Base-by-base conservation (phyloP, 495 filamentous ascomycete species). In the Entonaema liquescens region DNA sequence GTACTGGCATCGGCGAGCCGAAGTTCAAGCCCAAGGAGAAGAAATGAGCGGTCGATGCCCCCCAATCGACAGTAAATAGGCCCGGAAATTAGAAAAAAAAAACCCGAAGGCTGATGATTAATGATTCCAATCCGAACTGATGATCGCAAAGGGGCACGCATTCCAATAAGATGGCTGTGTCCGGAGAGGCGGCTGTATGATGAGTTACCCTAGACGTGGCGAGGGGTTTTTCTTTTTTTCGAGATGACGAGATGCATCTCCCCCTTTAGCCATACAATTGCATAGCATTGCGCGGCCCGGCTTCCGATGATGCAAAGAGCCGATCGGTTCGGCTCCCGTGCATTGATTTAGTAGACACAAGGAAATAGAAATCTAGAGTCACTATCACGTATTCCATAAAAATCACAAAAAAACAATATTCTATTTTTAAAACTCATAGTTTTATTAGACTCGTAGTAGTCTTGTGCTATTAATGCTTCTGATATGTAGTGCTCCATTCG, bases 1-100 rank as follows among this genome's bases (percentile, higher is more conserved):
- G 93, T 47, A 72, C 79, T 67, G 90, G 92, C 78, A 93, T 95
- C 74, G 92, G 92, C 67, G 81, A 86, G 78, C 90, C 91, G 59
- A 89, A 88, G 82, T 92, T 92, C 83, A 85, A 87, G 78, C 87
- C 88, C 83, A 93, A 91, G 85, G 78, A 82, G 53, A 75, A 71
- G 29, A 74, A 70, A 40, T 61, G 25, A 64, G 40, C 15, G 17
- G 12, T 26, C 29, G 3, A 21, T 21, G 26, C 29, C 29, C 29
- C 29, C 31, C 5, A 33, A 2, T 33, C 31, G n/a, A 28, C 23
- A 47, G 9, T 47, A 47, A 21, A 21, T 47, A 47, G 42, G 42
- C 29, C 26, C 6, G 7, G 21, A 36, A 6, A 13, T 33, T 11
- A 12, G 21, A 19, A 50, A 50, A 25, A 25, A 13, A 50, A 50